Evolutionary conservation across 441 rosid genomes (phyloP).

Genomic region (Kokia cookei): DNA sequence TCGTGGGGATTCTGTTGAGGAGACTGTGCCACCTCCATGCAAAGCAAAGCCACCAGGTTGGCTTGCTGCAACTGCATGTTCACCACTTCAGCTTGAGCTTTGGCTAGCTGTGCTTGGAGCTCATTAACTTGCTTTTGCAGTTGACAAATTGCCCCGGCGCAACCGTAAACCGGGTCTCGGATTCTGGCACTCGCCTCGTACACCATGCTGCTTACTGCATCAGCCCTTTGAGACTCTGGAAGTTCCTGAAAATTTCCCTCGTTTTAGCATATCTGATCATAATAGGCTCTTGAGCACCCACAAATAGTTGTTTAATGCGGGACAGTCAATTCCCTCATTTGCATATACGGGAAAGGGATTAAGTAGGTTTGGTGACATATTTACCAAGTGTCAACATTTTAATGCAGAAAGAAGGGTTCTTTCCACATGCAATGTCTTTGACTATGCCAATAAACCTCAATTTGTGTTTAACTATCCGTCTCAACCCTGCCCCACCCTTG

Average conservation of each 20-base stretch:
- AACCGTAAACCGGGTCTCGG: slow-evolving; percentile 69
- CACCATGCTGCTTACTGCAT: slow-evolving; percentile 79
- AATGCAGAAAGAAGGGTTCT: too few species aligned
- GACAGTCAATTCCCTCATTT: too few species aligned
- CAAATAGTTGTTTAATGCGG: too few species aligned
- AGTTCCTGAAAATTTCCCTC: slow-evolving; percentile 34
- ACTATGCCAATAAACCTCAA: too few species aligned
- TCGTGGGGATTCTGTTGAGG: slow-evolving; percentile 30
- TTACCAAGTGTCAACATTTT: too few species aligned
- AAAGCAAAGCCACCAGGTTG: slow-evolving; percentile 39
- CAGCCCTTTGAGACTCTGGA: slow-evolving; percentile 62
- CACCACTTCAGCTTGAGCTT: slow-evolving; percentile 56
- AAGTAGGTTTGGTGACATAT: too few species aligned
- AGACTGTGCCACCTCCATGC: slow-evolving; percentile 32
- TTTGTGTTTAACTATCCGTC: too few species aligned
- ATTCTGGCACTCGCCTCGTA: slow-evolving; percentile 67
- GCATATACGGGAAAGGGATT: too few species aligned
- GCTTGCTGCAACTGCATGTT: slow-evolving; percentile 56
- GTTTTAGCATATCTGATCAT: not conserved
- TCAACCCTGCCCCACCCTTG: too few species aligned
- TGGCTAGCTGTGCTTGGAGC: slow-evolving; percentile 68
- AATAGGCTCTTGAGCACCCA: too few species aligned
- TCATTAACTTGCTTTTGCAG: slow-evolving; percentile 63
- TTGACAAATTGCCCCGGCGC: slow-evolving; percentile 67
- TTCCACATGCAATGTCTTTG: not conserved